phyloP scores from a whole-genome alignment of 257 asterid genomes.

The Echium plantagineum region DNA sequence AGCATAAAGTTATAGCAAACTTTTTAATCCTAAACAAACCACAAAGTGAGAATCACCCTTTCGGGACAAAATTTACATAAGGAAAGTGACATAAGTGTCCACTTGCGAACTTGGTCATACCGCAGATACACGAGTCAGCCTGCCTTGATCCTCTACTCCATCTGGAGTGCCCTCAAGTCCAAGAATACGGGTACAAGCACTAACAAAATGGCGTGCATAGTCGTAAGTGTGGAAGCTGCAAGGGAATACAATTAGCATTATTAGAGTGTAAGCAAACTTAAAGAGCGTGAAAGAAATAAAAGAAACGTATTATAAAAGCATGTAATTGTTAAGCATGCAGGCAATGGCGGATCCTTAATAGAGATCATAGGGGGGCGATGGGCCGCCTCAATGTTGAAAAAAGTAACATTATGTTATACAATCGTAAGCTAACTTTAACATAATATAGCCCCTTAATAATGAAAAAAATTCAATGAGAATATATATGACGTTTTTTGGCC shows the following conservation, averaged over 20 bases:
- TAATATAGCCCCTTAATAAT: no score
- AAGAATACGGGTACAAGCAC: slow-evolving; percentile 90
- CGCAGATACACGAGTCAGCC: slow-evolving; percentile 89
- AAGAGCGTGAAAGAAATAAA: neutral
- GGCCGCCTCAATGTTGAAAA: no score
- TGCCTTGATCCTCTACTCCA: slow-evolving; percentile 93
- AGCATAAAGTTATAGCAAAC: neutral
- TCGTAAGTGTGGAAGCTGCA: slow-evolving; percentile 81
- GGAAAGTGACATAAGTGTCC: neutral
- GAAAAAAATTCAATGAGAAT: no score
- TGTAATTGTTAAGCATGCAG: neutral
- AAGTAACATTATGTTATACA: no score
- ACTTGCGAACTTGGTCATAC: slow-evolving; percentile 21
- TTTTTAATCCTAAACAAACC: neutral
- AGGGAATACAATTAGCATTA: slow-evolving; percentile 3
- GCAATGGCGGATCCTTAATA: no score
- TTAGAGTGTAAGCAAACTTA: slow-evolving; percentile 6
- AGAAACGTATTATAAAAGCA: neutral
- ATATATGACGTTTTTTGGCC: no score
- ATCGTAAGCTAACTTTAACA: no score
- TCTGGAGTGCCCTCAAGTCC: slow-evolving; percentile 97
- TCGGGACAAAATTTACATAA: neutral
- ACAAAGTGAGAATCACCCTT: neutral
- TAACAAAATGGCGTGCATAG: slow-evolving; percentile 87
- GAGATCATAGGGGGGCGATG: no score